Conservation (phyloP, 2,329 filamentous ascomycete species). For the Exophiala calicioides region DNA sequence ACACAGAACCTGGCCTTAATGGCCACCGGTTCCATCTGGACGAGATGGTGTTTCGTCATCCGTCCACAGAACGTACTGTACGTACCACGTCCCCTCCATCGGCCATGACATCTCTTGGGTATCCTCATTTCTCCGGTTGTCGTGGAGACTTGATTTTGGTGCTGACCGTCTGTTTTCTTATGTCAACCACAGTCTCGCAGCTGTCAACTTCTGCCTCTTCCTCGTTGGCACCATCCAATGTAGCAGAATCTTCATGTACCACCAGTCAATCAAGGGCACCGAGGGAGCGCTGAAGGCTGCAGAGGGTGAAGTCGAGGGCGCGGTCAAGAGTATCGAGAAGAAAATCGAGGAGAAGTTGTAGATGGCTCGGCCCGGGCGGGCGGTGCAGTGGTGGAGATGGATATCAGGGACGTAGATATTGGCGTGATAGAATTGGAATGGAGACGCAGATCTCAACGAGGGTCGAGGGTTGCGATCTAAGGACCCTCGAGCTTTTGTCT, state of each 20-base stretch:
- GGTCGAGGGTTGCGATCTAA: too few species aligned
- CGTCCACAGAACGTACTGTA: slow-evolving; percentile 88
- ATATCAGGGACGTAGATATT: neutral
- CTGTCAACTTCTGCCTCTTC: slow-evolving; percentile 98
- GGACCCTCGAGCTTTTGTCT: too few species aligned
- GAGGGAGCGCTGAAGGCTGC: slow-evolving; percentile 40
- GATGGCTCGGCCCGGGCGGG: neutral
- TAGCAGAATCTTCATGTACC: slow-evolving; percentile 70
- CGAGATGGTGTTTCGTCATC: slow-evolving; percentile 97
- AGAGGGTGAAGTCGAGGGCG: slow-evolving; percentile 31
- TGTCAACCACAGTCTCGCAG: slow-evolving; percentile 65
- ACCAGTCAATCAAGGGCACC: slow-evolving; percentile 59
- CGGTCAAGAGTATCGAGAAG: slow-evolving; percentile 36
- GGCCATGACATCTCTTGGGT: neutral
- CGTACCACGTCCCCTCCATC: slow-evolving; percentile 35
- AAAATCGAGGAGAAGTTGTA: slow-evolving; percentile 28
- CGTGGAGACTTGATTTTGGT: slow-evolving; percentile 1
- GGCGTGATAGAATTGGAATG: too few species aligned
- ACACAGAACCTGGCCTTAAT: slow-evolving; percentile 90
- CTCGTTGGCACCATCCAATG: slow-evolving; percentile 82
- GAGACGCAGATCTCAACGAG: too few species aligned
- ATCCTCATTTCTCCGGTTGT: neutral
- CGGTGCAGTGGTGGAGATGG: neutral
- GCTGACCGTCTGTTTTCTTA: slow-evolving; percentile 1
- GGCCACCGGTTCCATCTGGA: slow-evolving; percentile 94